Base-by-base conservation (phyloP, 495 filamentous ascomycete genomes). In the Amphirosellinia nigrospora region DNA sequence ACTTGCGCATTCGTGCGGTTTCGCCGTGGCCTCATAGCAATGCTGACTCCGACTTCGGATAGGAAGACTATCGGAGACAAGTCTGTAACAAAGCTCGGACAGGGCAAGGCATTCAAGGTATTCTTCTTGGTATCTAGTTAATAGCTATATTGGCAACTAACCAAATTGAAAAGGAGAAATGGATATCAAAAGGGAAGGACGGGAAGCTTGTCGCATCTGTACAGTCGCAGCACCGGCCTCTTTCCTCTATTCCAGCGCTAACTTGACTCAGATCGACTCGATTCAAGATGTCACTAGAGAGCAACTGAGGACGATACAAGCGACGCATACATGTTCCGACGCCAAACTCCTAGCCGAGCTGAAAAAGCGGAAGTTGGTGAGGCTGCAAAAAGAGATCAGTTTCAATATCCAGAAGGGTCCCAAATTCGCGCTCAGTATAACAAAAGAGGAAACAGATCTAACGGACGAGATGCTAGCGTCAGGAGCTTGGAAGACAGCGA, bases 391-490 rank as follows among this genome's bases (percentile, higher is more conserved):
- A 16, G 41, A 19, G 13, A 45, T 45, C 16, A 16, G 16, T 16
- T 45, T 45, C 86, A 89, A 85, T 74, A 89, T 96, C 66, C 82
- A 82, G 68, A 98, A 97, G 83, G 94, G 96, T 0, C 82, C 90
- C 58, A 97, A 96, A 79, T 99, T 91, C 71, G 91, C 93, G 65
- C 84, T 87, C 16, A 7, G 3, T 36, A 36, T 36, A 36, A 36
- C 91, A 43, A 94, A 94, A 80, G 96, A 98, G 84, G 93, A 96
- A 81, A 98, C 96, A 43, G 96, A 99, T 77, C 81, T 99, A 75
- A 98, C 94, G 4, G 90, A 90, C 46, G 96, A 99, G 70, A 97
- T 99, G 94, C 83, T 98, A 53, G 85, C 89, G 50, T 90, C 87
- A 71, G 92, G 92, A 26, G 81, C 86, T 5, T 94, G 92, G 92